A percentile compares a stretch with the other conserved stretches of the same genome.
Evolutionary conservation across 1,284 basidiomycete genomes (phyloP).

Genomic region (Sporisorium graminicola): DNA sequence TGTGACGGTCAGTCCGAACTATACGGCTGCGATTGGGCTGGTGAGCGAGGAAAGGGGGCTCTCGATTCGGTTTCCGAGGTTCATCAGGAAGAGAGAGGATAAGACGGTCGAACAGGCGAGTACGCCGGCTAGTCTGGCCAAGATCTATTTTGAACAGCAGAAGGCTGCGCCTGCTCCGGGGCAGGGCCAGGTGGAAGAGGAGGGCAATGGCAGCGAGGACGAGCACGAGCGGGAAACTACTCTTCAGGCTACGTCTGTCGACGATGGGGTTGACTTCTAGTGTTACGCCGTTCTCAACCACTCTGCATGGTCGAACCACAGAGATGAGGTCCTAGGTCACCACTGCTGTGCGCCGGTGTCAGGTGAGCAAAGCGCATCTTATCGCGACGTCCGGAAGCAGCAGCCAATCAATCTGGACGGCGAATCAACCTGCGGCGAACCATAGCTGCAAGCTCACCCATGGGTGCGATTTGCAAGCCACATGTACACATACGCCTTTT

Average conservation of each 20-base stretch:
- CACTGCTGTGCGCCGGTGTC: not conserved
- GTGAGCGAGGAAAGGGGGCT: constrained; percentile 76
- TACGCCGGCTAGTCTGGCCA: constrained; percentile 54
- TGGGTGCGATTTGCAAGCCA: too few relatives aligned
- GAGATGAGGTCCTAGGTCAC: not conserved
- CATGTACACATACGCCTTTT: too few relatives aligned
- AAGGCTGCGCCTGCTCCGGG: constrained; percentile 32
- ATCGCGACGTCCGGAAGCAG: not conserved
- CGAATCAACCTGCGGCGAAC: too few relatives aligned
- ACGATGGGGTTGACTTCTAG: constrained; percentile 36
- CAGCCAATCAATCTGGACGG: not conserved
- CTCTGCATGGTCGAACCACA: not conserved
- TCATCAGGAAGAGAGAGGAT: constrained; percentile 66
- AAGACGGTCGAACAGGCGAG: constrained; percentile 57
- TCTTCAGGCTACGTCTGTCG: constrained; percentile 2
- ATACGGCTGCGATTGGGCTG: constrained; percentile 81
- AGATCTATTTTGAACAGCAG: constrained; percentile 61
- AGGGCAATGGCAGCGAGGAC: constrained; percentile 10
- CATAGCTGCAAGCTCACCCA: too few relatives aligned
- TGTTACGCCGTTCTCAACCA: not conserved
- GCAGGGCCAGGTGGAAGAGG: constrained; percentile 21
- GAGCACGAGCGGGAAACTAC: not conserved
- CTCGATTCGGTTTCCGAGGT: constrained; percentile 70
- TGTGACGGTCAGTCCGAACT: constrained; percentile 88
- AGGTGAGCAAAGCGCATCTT: not conserved